Evolutionary conservation across 805 yeast genomes (phyloP), one percentile per base, ranked within the genome.

Genomic region (Wickerhamiella hasegawae): DNA sequence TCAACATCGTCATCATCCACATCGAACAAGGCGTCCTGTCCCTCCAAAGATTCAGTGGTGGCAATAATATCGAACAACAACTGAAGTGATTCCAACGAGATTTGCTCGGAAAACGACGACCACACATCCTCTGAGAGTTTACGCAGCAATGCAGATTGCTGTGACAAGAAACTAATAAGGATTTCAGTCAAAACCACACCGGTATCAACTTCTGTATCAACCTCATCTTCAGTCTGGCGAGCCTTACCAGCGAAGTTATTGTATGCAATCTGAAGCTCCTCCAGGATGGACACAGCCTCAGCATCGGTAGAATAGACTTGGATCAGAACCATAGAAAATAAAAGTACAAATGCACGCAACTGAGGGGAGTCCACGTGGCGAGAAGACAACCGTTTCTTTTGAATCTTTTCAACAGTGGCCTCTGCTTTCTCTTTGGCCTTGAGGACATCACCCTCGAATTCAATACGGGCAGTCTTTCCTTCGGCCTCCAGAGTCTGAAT

Each of bases 31-130:
- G 68, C 68, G 18, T 67, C 65, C 54, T 81, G 90, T 1, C 96
- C 96, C 45, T 76, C 74, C 41, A 74, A 71, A 52, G 79, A 81
- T 54, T 85, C 96, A 49, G 70, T 73, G 0, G 92, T 65, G 14
- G 58, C 44, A 34, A 77, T 52, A 14, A 76, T 68, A 38, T 75
- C 77, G 34, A 63, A 61, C 32, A 78, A 47, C 18, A 70, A 54
- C 9, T 59, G 55, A 22, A 78, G 45, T 32, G 76, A 71, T 8
- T 55, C 52, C 9, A 43, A 46, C 2, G 60, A 62, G 21, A 75
- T 54, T 23, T 63, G 59, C 15, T 53, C 57, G n/a, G 71, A 53
- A 39, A 76, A 65, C 26, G 68, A 66, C 28, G 68, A 71, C 75
- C 76, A 71, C 9, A 68, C 70, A 16, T 65, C 57, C 37, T 67